Base-by-base conservation (phyloP, 2,329 filamentous ascomycete genomes). In the Leptographium flavum region DNA sequence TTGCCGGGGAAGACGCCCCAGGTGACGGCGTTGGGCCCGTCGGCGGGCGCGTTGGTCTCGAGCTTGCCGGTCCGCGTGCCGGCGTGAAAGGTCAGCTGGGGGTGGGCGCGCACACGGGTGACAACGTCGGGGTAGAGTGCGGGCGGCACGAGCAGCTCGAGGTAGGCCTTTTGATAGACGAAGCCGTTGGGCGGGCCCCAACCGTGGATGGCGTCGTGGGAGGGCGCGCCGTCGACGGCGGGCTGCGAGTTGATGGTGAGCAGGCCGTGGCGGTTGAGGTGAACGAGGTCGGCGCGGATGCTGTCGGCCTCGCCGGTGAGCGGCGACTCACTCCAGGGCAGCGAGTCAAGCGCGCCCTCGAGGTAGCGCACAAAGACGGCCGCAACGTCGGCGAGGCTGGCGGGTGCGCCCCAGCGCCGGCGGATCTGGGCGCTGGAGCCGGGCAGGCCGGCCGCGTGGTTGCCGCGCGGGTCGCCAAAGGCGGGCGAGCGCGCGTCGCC, bases 1-100 rank as follows among this genome's bases (percentile, higher is more conserved):
- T 96, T 94, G 47, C 92, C 92, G 0, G 92, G 90, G 68, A 96
- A 98, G 30, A 98, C 93, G 63, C 92, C 92, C 92, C 92, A 98
- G 2, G 92, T 98, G 42, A 98, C 85, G n/a, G 92, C 92, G 56
- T 98, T 98, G 32, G 92, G 92, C 6, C 87, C 85, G 54, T 93
- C 87, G 21, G 79, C 76, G 9, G 81, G 79, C 2, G 87, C 80
- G 57, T 98, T 96, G 25, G 87, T 92, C 61, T 79, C 80, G 46
- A 96, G 71, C 47, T 81, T 76, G 25, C 90, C 88, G 19, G 74
- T 71, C 62, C 86, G 88, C 55, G 85, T 92, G 50, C 95, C 87
- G 39, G 87, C 87, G 57, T 96, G 94, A 67, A 93, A 98, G 0
- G 90, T 95, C 58, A 98, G 69, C 53, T 93, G 83, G 3, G 81